Evolutionary conservation across 768 basidiomycete species (phyloP).

Genomic region (Pleurotus djamor): DNA sequence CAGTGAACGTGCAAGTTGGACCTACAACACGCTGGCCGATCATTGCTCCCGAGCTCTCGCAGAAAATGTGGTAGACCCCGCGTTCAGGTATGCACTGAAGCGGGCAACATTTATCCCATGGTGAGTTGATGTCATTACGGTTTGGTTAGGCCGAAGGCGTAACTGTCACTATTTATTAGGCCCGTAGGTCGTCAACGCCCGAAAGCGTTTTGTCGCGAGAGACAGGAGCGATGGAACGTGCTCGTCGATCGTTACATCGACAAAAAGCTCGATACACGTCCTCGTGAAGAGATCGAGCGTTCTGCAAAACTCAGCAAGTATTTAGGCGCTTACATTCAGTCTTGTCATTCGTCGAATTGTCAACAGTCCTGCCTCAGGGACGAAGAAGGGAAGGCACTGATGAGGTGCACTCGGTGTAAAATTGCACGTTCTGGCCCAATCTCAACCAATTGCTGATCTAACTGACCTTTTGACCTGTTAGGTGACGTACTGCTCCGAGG

Average conservation of each 20-base stretch:
- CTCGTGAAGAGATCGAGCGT: slow-evolving; percentile 15
- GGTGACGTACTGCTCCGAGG: background rate
- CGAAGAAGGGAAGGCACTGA: background rate
- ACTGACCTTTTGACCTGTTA: background rate
- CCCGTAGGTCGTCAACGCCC: slow-evolving; percentile 2
- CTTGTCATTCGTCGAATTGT: background rate
- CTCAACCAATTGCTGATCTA: background rate
- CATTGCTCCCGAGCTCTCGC: background rate
- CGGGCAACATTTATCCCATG: slow-evolving; percentile 5
- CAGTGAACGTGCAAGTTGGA: background rate
- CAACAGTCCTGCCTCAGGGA: background rate
- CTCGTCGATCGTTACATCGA: slow-evolving; percentile 21
- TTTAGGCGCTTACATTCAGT: slow-evolving; percentile 11
- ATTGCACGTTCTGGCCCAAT: background rate
- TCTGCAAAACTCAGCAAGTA: slow-evolving; percentile 18
- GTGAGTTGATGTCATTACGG: background rate
- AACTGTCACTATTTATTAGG: background rate
- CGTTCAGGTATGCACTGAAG: slow-evolving; percentile 9
- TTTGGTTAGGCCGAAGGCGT: too few relatives aligned
- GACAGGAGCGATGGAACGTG: slow-evolving; percentile 17
- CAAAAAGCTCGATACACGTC: slow-evolving; percentile 10
- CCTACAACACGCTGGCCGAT: background rate
- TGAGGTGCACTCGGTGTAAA: slow-evolving; percentile 2
- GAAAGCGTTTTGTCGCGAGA: slow-evolving; percentile 6
- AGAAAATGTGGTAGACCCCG: slow-evolving; percentile 6